Evolutionary conservation across 1,139 yeast genomes (phyloP), one percentile per base, ranked within the genome.

Genomic region (Yamadazyma spencermartinsiae): DNA sequence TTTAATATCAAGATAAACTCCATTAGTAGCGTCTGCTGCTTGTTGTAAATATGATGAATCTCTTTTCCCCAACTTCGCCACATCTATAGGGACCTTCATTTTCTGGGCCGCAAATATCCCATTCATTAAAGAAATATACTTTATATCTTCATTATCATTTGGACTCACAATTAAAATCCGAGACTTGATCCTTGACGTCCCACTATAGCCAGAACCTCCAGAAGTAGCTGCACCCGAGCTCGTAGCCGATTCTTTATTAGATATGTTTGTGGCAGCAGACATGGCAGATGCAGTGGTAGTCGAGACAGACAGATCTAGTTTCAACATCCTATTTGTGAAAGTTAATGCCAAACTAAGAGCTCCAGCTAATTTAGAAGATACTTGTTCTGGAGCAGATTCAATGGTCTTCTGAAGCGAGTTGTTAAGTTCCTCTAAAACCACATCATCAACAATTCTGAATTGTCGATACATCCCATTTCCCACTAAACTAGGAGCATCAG

Each of bases 61-160:
- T 30, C 51, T 77, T 12, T 71, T 68, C 1, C 92, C 92, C 34
- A 94, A 66, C 56, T 90, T 89, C 43, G 94, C 90, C 14, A 90
- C 89, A 59, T 94, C 98, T 12, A 92, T 82, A 2, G 96, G 86
- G 10, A 92, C 80, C 53, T 82, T 83, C 82, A 86, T 78, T 60
- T 89, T 89, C 51, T 92, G 97, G 1, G 98, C 96, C 0, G 98
- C 94, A 63, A 94, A 94, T 31, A 92, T 90, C 48, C 94, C 77
- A 61, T 94, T 94, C 98, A 94, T 94, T 34, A 89, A 82, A 4
- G 98, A 87, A 31, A 92, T 87, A 60, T 94, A 94, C 43, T 87
- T 87, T 38, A 88, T 69, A 15, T 88, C 80, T 40, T 82, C 80
- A 50, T 88, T 94, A 46, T 83, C 89, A 45, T 84, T 81, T 14